Evolutionary conservation across 2,329 filamentous ascomycete genomes (phyloP), one percentile per base, ranked within the genome.

Genomic region (Pseudocercospora macadamiae): DNA sequence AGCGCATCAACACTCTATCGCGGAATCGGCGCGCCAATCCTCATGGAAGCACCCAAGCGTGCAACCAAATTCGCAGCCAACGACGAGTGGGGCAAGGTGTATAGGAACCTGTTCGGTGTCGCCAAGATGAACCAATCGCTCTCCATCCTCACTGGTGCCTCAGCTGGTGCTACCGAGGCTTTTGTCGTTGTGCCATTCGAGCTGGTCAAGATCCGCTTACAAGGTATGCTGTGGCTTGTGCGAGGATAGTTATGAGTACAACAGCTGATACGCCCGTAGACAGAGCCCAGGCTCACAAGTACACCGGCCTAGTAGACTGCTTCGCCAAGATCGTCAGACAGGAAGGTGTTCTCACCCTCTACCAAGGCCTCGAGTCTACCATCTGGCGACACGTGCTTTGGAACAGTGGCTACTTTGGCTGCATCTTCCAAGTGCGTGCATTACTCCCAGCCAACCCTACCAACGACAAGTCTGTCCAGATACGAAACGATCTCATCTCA

Each of bases 61-160:
- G 93, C 93, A 42, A 97, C 91, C 81, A 99, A 99, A 79, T 99
- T 99, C 78, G 93, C 95, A 47, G 95, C 95, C 79, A 99, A 99
- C 79, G 95, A 99, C 76, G 91, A 93, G 76, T 99, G 95, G 95
- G 95, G 95, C 71, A 87, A 92, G 78, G 85, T 97, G 78, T 99
- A 96, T 82, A 90, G 92, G 74, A 89, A 89, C 68, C 75, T 89
- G 51, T 97, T 99, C 74, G 91, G 90, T 66, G 83, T 89, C 56
- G 77, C 86, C 57, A 90, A 96, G 80, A 95, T 96, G 88, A 97
- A 85, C 73, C 95, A 99, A 79, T 85, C 86, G 1, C 86, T 99
- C 59, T 96, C 95, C 21, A 86, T 97, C 66, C 85, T 99, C 52
- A 99, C 95, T 3, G 95, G 95, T 69, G 95, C 95, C 30, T 91